Evolutionary conservation across 331 rosid genomes (phyloP).

Genomic region (Rosa hybrid): DNA sequence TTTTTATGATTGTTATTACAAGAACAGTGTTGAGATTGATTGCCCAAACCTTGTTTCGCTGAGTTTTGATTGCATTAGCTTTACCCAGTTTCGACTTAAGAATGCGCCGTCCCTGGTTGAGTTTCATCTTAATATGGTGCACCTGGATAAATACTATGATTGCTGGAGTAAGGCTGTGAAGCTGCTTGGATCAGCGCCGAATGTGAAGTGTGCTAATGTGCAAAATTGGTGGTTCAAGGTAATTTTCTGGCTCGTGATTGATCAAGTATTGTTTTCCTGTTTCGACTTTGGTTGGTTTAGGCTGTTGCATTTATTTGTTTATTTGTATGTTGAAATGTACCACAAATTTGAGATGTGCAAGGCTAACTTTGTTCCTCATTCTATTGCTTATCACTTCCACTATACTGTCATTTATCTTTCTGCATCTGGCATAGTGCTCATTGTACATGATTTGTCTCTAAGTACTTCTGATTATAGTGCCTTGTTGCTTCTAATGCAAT

Average conservation of each 20-base stretch:
- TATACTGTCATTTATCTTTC: neutral
- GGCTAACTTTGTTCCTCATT: neutral
- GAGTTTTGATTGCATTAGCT: neutral
- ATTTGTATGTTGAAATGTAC: neutral
- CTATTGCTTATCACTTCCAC: neutral
- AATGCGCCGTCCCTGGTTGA: neutral
- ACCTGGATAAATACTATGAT: neutral
- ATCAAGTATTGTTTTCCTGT: neutral
- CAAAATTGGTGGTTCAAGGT: slow-evolving; percentile 20
- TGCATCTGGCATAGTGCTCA: neutral
- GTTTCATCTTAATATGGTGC: neutral
- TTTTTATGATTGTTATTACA: neutral
- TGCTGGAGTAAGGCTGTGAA: neutral
- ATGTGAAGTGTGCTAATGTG: slow-evolving; percentile 1
- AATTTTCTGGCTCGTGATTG: neutral
- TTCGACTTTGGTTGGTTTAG: neutral
- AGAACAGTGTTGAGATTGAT: neutral
- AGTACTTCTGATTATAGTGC: neutral
- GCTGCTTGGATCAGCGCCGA: slow-evolving; percentile 7
- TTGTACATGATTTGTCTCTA: neutral
- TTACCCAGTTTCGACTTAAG: neutral
- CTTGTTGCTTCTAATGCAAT: neutral
- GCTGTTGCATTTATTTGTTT: neutral
- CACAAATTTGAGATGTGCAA: neutral
- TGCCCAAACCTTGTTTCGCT: slow-evolving; percentile 6